Evolutionary conservation across 371 early-diverging fungal species (phyloP).

Genomic region (Capillidium heterosporum): DNA sequence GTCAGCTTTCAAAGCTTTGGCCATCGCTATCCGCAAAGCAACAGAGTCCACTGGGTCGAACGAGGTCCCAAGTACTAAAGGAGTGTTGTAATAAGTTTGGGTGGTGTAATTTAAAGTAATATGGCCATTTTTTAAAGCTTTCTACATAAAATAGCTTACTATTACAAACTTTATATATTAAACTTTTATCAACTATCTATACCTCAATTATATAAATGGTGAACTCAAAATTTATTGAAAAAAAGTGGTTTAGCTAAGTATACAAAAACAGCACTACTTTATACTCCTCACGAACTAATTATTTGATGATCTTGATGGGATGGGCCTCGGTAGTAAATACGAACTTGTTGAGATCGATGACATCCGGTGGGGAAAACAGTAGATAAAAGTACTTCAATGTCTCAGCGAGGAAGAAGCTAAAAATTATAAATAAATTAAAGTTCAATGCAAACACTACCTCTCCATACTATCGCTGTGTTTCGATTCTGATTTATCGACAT

Average conservation of each 20-base stretch:
- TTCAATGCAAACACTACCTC: slow-evolving; percentile 6
- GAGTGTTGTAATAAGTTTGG: slow-evolving; percentile 54
- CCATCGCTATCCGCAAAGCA: slow-evolving; percentile 83
- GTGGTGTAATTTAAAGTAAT: too few relatives aligned
- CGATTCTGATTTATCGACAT: slow-evolving; percentile 23
- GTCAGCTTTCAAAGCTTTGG: slow-evolving; percentile 89
- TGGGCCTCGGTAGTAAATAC: slow-evolving; percentile 81
- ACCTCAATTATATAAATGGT: too few relatives aligned
- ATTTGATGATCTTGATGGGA: slow-evolving; percentile 49
- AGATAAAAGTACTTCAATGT: slow-evolving; percentile 89
- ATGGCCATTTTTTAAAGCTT: too few relatives aligned
- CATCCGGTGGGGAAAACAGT: slow-evolving; percentile 32
- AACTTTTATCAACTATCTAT: too few relatives aligned
- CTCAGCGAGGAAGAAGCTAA: slow-evolving; percentile 56
- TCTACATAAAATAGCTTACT: too few relatives aligned
- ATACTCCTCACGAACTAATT: too few relatives aligned
- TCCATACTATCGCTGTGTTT: slow-evolving; percentile 10
- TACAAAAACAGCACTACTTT: too few relatives aligned
- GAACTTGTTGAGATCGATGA: slow-evolving; percentile 38
- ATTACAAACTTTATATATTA: too few relatives aligned
- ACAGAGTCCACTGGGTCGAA: slow-evolving; percentile 56
- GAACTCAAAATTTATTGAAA: too few relatives aligned
- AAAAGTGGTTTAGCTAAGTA: too few relatives aligned
- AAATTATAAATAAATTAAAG: not conserved
- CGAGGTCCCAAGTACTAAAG: slow-evolving; percentile 88